Percentiles rank a stretch among this genome's conserved stretches.
Evolutionary conservation across 805 yeast species (phyloP).

Genomic region (Ogataea pini): DNA sequence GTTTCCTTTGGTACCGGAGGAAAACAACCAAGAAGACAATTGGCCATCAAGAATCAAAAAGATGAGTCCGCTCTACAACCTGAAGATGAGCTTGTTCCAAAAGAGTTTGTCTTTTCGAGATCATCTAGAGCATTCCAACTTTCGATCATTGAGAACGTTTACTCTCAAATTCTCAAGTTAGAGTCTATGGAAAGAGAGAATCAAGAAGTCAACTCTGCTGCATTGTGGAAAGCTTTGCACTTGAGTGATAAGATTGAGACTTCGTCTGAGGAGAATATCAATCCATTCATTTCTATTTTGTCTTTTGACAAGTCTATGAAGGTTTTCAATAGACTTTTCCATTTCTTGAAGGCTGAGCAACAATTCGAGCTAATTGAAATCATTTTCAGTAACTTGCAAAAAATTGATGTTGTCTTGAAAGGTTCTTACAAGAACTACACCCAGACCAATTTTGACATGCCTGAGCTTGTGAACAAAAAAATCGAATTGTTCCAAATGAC

Average conservation of each 20-base stretch:
- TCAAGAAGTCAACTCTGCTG: constrained; percentile 44
- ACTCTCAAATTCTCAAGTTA: constrained; percentile 70
- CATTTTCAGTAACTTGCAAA: constrained; percentile 76
- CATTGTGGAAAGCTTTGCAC: constrained; percentile 77
- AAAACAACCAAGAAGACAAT: constrained; percentile 84
- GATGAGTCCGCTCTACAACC: constrained; percentile 22
- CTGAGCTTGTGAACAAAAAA: constrained; percentile 54
- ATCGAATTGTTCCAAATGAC: constrained; percentile 79
- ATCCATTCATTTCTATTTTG: constrained; percentile 81
- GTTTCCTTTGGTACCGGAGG: constrained; percentile 76
- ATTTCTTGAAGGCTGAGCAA: constrained; percentile 75
- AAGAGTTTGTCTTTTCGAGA: constrained; percentile 34
- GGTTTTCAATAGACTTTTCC: constrained; percentile 83
- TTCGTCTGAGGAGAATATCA: constrained; percentile 55
- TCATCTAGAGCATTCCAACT: constrained; percentile 54
- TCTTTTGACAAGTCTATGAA: constrained; percentile 87
- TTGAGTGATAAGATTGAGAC: constrained; percentile 60
- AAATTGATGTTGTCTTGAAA: constrained; percentile 71
- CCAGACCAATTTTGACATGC: constrained; percentile 44
- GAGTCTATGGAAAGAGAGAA: constrained; percentile 74
- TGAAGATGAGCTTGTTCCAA: constrained; percentile 31
- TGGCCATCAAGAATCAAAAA: constrained; percentile 51
- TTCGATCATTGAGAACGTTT: constrained; percentile 74
- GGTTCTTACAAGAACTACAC: constrained; percentile 75
- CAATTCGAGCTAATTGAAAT: constrained; percentile 74